These are phyloP conservation scores for Excoecaria agallocha DNA, from an alignment of 345 rosid genomes.

Conservation along the genomic window DNA sequence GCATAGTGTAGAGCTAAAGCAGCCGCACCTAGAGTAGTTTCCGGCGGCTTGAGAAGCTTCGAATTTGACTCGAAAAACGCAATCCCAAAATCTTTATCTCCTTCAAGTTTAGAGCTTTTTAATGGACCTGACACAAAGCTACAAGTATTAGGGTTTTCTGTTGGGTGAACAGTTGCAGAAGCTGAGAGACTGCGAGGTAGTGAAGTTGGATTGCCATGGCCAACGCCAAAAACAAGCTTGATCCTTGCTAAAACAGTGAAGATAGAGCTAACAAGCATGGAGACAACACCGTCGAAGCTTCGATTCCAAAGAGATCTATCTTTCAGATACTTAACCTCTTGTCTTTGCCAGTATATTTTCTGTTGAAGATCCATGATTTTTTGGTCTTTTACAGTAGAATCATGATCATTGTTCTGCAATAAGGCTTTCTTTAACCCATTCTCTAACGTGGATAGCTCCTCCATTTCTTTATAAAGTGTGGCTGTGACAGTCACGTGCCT, in stretches of 20 bases:
- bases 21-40: slow-evolving; percentile 67
- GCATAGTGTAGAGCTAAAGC: slow-evolving; percentile 85
- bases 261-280: slow-evolving; percentile 53
- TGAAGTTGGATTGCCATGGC: slow-evolving; percentile 41
- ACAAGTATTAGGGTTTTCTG: slow-evolving; percentile 34
- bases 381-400: slow-evolving; percentile 37
- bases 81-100: slow-evolving; percentile 1
- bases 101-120: slow-evolving; percentile 24
- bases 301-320: slow-evolving; percentile 85
- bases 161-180: slow-evolving; percentile 76
- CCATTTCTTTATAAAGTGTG: slow-evolving; percentile 69
- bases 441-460: slow-evolving; percentile 65
- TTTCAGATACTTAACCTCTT: slow-evolving; percentile 71
- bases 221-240: slow-evolving; percentile 67
- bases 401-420: slow-evolving; percentile 26
- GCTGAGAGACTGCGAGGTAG: slow-evolving; percentile 74
- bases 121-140: slow-evolving; percentile 45
- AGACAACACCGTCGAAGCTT: slow-evolving; percentile 63
- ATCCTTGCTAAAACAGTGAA: slow-evolving; percentile 74
- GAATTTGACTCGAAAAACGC: slow-evolving; percentile 66
- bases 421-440: slow-evolving; percentile 45
- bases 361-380: slow-evolving; percentile 66
- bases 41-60: slow-evolving; percentile 61
- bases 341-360: slow-evolving; percentile 60
- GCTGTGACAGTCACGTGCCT: slow-evolving; percentile 64